Conservation (phyloP, 768 basidiomycete species). For the Tricholoma bakamatsutake region DNA sequence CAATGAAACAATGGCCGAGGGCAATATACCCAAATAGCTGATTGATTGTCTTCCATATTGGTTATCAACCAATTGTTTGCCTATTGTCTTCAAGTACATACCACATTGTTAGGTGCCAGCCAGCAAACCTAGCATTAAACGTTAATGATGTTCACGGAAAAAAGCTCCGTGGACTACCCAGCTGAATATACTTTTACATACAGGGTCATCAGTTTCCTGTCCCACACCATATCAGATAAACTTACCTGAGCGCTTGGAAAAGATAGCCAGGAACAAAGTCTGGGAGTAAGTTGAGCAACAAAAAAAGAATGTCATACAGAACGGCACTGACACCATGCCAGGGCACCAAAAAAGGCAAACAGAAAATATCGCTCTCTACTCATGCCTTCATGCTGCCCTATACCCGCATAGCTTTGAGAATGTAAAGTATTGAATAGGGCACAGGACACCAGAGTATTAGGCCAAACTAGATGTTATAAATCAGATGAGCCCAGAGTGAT, state of each 20-base stretch:
- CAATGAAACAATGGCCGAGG: background rate
- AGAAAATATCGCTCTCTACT: constrained; percentile 56
- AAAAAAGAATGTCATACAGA: background rate
- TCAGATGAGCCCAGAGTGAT: background rate
- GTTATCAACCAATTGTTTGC: background rate
- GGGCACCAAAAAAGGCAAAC: constrained; percentile 42
- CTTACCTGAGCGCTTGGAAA: constrained; percentile 50
- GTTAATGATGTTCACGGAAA: constrained; percentile 6
- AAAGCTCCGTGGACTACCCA: constrained; percentile 30
- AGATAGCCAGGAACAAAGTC: constrained; percentile 61
- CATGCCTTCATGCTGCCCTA: constrained; percentile 47
- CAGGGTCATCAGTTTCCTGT: background rate
- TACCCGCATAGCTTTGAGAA: constrained; percentile 49
- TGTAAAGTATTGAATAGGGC: constrained; percentile 74
- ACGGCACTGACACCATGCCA: constrained; percentile 37
- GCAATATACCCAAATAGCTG: constrained; percentile 45
- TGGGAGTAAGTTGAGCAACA: constrained; percentile 11
- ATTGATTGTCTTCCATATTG: constrained; percentile 40
- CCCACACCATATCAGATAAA: background rate
- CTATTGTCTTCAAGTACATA: constrained; percentile 23
- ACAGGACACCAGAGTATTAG: constrained; percentile 61
- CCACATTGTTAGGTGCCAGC: constrained; percentile 54
- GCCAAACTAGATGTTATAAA: constrained; percentile 51
- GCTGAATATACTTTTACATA: constrained; percentile 33
- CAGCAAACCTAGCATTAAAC: constrained; percentile 47